Evolutionary conservation across 2,329 filamentous ascomycete species (phyloP), one percentile per base, ranked within the genome.

Genomic region (Diplodia scrobiculata): DNA sequence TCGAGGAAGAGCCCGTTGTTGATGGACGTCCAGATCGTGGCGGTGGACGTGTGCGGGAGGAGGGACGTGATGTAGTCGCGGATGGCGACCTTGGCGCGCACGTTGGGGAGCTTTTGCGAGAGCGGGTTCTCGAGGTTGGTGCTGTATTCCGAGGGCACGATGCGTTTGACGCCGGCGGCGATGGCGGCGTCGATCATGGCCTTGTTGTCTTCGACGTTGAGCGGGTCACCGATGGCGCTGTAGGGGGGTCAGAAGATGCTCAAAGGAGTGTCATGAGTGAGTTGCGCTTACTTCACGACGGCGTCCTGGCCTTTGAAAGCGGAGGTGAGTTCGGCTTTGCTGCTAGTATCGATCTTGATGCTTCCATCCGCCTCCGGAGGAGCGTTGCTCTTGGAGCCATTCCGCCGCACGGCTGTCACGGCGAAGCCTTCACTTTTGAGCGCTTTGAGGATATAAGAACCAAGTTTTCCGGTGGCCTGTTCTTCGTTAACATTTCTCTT

Each of bases 131-230:
- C 45, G 21, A 60, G 38, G 47, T 70, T 68, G 6, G 52, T 41
- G 38, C 55, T 74, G 62, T 73, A 78, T 51, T 78, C 75, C 36
- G 76, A 74, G 10, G 74, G 71, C 50, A 77, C 76, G 68, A 70
- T 76, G 53, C 76, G 69, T 7, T 73, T 73, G 4, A 77, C 75
- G 2, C 71, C 72, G 5, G 74, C 75, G 5, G 71, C 71, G 21
- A 77, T 65, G 0, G 74, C 75, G 0, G 75, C 75, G 54, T 78
- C 75, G 52, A 76, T 73, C 66, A 77, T 73, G 29, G 72, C 34
- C 17, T 58, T 58, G n/a, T 41, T 34, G n/a, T 38, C 29, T n/a
- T 34, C 7, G 32, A 58, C 10, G n/a, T 13, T 41, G 50, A 50
- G n/a, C 1, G 64, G 54, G 25, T 62, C 32, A 1, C 45, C 45